Evolutionary conservation across 164 flowering plant genomes (phyloP).

Genomic region (Vitis vinifera): DNA sequence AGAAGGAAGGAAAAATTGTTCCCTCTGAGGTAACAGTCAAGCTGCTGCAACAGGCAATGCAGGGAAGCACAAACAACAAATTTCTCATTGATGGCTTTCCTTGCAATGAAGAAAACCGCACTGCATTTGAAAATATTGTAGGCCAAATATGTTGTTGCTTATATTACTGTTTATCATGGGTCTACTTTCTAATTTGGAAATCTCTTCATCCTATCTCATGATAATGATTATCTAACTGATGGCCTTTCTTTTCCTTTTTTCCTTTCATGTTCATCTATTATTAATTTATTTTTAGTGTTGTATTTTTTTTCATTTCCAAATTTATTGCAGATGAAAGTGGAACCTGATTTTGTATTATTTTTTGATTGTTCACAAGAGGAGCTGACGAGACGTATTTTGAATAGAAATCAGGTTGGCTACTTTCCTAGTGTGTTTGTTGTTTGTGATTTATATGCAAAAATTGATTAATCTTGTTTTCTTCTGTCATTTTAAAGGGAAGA

Average conservation of each 20-base stretch:
- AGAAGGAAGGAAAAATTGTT: constrained; percentile 47
- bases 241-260: too few relatives aligned
- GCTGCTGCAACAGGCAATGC: constrained; percentile 44
- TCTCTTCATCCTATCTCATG: too few relatives aligned
- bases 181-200: background rate
- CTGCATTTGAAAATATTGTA: constrained; percentile 35
- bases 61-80: constrained; percentile 34
- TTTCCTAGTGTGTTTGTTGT: too few relatives aligned
- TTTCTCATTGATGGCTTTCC: constrained; percentile 66
- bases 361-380: constrained; percentile 18
- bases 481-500: constrained; percentile 21
- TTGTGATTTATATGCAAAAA: too few relatives aligned
- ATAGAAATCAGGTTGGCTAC: constrained; percentile 14
- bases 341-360: constrained; percentile 10
- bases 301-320: background rate
- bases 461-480: background rate
- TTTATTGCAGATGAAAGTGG: constrained; percentile 7
- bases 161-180: background rate
- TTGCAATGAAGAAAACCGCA: constrained; percentile 47
- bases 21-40: constrained; percentile 47
- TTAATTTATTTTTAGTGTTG: background rate
- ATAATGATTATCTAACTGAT: background rate
- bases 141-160: constrained; percentile 6
- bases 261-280: too few relatives aligned
- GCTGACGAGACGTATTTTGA: constrained; percentile 9